Conservation (phyloP, 73 alveolate genomes). For the Tetrahymena thermophila region DNA sequence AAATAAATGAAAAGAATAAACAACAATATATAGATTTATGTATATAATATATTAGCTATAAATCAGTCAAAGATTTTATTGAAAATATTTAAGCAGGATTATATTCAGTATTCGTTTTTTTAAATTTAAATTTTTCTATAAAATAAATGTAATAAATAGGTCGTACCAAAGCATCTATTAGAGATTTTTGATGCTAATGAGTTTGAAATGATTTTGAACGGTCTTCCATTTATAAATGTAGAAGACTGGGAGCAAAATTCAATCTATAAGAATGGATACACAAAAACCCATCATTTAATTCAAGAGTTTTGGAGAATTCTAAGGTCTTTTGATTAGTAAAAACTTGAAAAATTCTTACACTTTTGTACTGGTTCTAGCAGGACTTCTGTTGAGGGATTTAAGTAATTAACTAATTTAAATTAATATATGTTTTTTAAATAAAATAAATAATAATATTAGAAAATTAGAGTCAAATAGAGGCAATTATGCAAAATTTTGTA, state of each 20-base stretch:
- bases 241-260: constrained; percentile 87
- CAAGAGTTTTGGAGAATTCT: constrained; percentile 77
- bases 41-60: constrained; percentile 55
- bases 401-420: constrained; percentile 1
- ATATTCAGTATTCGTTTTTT: constrained; percentile 20
- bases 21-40: constrained; percentile 55
- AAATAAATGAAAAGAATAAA: constrained; percentile 66
- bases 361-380: constrained; percentile 94
- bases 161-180: constrained; percentile 70
- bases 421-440: not conserved
- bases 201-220: constrained; percentile 80
- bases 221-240: constrained; percentile 79
- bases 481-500: constrained; percentile 72
- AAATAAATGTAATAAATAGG: not conserved
- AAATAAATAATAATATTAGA: constrained; percentile 41
- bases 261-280: constrained; percentile 62
- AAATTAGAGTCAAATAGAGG: constrained; percentile 83
- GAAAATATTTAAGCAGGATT: constrained; percentile 76
- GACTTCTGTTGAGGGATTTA: constrained; percentile 88
- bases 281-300: constrained; percentile 51
- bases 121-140: not conserved
- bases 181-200: constrained; percentile 69
- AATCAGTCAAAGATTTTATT: constrained; percentile 42
- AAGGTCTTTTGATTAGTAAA: constrained; percentile 60
- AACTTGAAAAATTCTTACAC: constrained; percentile 71